A percentile compares a stretch with the other conserved stretches of the same genome.
Evolutionary conservation across 805 yeast species (phyloP).

Genomic region (Yueomyces sp.): DNA sequence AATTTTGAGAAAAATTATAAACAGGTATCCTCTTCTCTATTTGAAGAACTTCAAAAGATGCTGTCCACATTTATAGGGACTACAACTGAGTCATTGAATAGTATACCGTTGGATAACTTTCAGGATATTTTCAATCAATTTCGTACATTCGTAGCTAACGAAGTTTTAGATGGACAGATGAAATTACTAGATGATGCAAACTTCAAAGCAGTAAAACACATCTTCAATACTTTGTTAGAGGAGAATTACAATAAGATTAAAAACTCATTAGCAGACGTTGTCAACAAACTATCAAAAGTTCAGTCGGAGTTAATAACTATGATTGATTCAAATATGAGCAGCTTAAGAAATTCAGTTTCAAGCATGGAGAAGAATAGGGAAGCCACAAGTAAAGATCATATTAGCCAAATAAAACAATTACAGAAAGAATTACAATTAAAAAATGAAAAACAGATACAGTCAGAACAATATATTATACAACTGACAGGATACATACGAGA

Average conservation of each 20-base stretch:
- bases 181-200: neutral
- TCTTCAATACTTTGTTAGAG: neutral
- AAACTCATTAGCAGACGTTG: neutral
- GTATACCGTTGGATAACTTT: neutral
- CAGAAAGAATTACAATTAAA: slow-evolving; percentile 5
- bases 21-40: neutral
- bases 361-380: neutral
- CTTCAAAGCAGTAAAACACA: neutral
- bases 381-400: neutral
- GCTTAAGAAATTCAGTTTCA: neutral
- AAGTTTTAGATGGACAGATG: too few species aligned
- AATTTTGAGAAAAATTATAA: neutral
- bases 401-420: slow-evolving; percentile 1
- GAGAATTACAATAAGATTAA: neutral
- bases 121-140: too few species aligned
- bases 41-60: neutral
- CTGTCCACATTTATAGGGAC: neutral
- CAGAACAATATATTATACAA: slow-evolving; percentile 2
- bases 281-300: too few species aligned
- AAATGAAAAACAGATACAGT: slow-evolving; percentile 2
- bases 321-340: neutral
- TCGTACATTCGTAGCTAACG: neutral
- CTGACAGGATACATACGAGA: slow-evolving; percentile 6
- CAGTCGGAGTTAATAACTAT: neutral
- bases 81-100: neutral